These are phyloP conservation scores for Coemansia sp. DNA, from an alignment of 192 early-diverging fungal genomes.

Conservation along the genomic window DNA sequence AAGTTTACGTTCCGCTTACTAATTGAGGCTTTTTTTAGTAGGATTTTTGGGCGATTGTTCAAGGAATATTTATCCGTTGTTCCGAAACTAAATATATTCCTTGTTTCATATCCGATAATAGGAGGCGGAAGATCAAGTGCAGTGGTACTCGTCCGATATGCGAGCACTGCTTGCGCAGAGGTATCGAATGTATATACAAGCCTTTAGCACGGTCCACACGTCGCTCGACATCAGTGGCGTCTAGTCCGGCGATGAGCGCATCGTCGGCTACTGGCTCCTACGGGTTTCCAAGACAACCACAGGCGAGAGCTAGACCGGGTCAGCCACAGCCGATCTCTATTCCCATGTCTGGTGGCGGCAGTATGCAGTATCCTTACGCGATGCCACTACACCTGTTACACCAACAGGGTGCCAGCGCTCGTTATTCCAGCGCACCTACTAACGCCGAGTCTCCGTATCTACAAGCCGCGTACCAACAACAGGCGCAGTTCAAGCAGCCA, in stretches of 20 bases:
- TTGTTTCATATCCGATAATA: constrained; percentile 14
- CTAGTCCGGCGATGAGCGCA: constrained; percentile 5
- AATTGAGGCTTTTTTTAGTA: not conserved
- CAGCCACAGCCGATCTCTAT: constrained; percentile 23
- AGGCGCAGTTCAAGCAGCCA: constrained; percentile 1
- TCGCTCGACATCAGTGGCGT: constrained; percentile 19
- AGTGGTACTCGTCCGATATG: constrained; percentile 53
- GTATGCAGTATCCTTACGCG: not conserved
- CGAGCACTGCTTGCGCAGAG: constrained; percentile 47
- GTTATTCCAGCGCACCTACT: constrained; percentile 15
- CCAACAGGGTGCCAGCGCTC: not conserved
- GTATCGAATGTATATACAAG: constrained; percentile 50
- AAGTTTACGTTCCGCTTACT: not conserved
- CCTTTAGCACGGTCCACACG: constrained; percentile 44
- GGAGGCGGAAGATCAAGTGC: constrained; percentile 58
- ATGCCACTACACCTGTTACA: constrained; percentile 5
- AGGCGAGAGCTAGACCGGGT: not conserved
- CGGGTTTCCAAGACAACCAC: constrained; percentile 4
- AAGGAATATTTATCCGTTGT: no score
- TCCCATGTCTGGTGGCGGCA: constrained; percentile 3
- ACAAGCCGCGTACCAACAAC: not conserved
- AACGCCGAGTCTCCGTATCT: constrained; percentile 1
- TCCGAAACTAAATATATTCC: no score
- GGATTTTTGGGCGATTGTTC: no score
- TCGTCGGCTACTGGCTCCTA: not conserved